Conservation (phyloP, 441 rosid species). For the Gossypium laxum region DNA sequence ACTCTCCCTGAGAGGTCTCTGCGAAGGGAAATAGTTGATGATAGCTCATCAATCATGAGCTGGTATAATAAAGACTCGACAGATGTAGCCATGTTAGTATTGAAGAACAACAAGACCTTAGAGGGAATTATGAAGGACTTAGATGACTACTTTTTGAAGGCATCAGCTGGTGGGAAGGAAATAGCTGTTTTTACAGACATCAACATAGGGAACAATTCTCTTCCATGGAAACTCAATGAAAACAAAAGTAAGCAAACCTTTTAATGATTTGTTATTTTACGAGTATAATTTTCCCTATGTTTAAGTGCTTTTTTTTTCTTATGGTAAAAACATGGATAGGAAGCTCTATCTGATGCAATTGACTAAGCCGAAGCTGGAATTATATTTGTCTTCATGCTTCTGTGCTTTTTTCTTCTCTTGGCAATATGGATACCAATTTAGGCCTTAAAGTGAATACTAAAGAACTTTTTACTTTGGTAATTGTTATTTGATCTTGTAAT, state of each 20-base stretch:
- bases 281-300: not conserved
- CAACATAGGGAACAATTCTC: conserved; percentile 36
- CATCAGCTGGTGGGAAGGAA: conserved; percentile 64
- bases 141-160: conserved; percentile 82
- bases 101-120: conserved; percentile 55
- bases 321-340: not conserved
- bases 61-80: conserved; percentile 37
- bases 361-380: not conserved
- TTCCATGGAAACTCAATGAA: conserved; percentile 42
- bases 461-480: not conserved
- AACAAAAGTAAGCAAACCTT: conserved; percentile 43
- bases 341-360: not conserved
- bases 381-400: not conserved
- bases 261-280: not conserved
- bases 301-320: not conserved
- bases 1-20: conserved; percentile 30
- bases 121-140: conserved; percentile 59
- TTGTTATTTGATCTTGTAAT: not conserved
- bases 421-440: not conserved
- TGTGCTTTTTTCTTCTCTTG: not conserved
- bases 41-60: conserved; percentile 50
- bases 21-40: conserved; percentile 38
- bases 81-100: conserved; percentile 26
- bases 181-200: conserved; percentile 66
- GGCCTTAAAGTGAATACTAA: not conserved